phyloP scores from a whole-genome alignment of 768 basidiomycete species.

The Kwoniella dendrophila region DNA sequence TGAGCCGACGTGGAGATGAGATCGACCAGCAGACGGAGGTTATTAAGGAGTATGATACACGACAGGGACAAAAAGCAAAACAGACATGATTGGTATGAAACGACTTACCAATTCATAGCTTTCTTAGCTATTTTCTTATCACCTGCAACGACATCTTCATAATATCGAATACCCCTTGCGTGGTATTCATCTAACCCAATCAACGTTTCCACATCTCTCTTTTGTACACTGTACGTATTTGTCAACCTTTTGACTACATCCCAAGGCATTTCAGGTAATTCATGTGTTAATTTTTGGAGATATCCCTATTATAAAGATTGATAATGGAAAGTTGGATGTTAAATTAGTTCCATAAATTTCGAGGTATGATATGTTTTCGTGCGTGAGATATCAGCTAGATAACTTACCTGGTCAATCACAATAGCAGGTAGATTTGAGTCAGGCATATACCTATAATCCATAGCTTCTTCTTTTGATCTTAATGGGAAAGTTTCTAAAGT shows the following conservation, averaged over 20 bases:
- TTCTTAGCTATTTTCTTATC: slow-evolving; percentile 62
- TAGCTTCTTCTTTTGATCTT: slow-evolving; percentile 87
- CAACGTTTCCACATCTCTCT: slow-evolving; percentile 73
- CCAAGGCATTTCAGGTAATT: slow-evolving; percentile 77
- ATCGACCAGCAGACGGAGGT: too few relatives aligned
- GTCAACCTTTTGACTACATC: slow-evolving; percentile 65
- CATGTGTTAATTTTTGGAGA: slow-evolving; percentile 61
- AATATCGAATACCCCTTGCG: slow-evolving; percentile 73
- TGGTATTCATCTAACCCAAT: slow-evolving; percentile 67
- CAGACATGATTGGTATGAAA: not conserved
- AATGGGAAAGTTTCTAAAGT: slow-evolving; percentile 77
- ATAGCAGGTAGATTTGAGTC: slow-evolving; percentile 88
- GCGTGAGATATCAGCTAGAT: not conserved
- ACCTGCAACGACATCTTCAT: slow-evolving; percentile 70
- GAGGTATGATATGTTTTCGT: not conserved
- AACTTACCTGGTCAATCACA: slow-evolving; percentile 45
- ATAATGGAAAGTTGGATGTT: not conserved
- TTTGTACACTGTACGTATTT: slow-evolving; percentile 61
- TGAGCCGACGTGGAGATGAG: not conserved
- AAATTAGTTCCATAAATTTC: not conserved
- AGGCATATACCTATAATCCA: slow-evolving; percentile 96
- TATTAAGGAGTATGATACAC: too few relatives aligned
- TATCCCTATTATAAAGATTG: slow-evolving; percentile 61
- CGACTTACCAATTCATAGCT: slow-evolving; percentile 78
- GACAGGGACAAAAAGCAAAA: too few relatives aligned